Evolutionary conservation across 2,329 filamentous ascomycete genomes (phyloP).

Genomic region (Colletotrichum cordylinicola): DNA sequence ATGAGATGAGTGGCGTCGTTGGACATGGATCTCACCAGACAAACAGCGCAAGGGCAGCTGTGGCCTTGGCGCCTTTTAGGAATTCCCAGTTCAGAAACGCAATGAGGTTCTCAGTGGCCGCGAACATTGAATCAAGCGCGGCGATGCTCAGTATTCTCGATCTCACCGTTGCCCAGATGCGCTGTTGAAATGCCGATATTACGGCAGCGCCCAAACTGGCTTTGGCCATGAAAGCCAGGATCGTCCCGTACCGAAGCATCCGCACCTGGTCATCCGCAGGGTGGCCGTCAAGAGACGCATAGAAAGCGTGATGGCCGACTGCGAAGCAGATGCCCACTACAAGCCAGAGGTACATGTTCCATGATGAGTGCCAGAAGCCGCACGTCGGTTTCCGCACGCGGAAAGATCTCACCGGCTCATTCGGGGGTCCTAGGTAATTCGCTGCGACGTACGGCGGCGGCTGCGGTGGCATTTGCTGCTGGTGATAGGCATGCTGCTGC

Average conservation of each 20-base stretch:
- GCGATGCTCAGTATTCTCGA: constrained; percentile 22
- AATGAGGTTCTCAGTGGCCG: constrained; percentile 35
- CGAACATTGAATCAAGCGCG: constrained; percentile 34
- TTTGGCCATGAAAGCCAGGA: constrained; percentile 41
- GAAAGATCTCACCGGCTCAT: not conserved
- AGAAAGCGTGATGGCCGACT: constrained; percentile 40
- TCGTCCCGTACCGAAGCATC: constrained; percentile 40
- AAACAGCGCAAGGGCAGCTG: constrained; percentile 37
- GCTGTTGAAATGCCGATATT: constrained; percentile 29
- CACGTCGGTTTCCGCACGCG: not conserved
- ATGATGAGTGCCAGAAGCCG: constrained; percentile 39
- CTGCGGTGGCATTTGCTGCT: not conserved
- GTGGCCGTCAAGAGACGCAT: constrained; percentile 33
- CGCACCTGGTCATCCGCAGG: constrained; percentile 35
- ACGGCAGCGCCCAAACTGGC: constrained; percentile 38
- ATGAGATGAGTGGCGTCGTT: not conserved
- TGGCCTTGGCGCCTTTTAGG: constrained; percentile 34
- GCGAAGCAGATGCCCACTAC: constrained; percentile 35
- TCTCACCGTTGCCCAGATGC: constrained; percentile 26
- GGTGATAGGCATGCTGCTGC: not conserved
- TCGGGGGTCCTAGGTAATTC: not conserved
- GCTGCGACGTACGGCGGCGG: not conserved
- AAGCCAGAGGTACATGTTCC: constrained; percentile 39
- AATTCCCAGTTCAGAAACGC: constrained; percentile 33
- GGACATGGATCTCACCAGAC: constrained; percentile 32